These are phyloP conservation scores for Vigna trinervia DNA, from an alignment of 306 rosid genomes.

Conservation along the genomic window DNA sequence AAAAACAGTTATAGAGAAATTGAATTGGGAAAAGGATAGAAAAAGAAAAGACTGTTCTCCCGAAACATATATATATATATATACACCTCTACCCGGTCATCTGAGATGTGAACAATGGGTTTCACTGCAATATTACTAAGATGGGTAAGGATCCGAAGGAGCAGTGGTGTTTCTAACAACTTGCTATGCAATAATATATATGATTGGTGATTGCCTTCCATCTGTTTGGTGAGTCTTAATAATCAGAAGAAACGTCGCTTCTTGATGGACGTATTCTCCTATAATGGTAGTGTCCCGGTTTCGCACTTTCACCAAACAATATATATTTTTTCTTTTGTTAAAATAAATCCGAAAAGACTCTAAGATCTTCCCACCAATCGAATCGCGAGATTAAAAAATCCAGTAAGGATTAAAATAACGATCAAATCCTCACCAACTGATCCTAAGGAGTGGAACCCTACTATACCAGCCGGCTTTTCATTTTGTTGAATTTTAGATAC, in stretches of 20 bases:
- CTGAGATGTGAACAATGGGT: conserved; percentile 44
- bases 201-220: conserved; percentile 50
- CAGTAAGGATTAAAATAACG: conserved; percentile 30
- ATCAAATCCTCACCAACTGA: conserved; percentile 50
- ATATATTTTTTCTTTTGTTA: not conserved
- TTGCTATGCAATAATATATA: conserved; percentile 46
- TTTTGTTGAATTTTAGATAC: conserved; percentile 50
- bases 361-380: conserved; percentile 48
- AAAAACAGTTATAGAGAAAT: not conserved
- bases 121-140: conserved; percentile 45
- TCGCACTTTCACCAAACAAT: conserved; percentile 53
- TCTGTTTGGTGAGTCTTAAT: conserved; percentile 44
- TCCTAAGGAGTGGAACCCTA: conserved; percentile 51
- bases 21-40: not conserved
- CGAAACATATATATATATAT: not conserved
- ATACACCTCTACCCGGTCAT: conserved; percentile 6
- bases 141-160: conserved; percentile 46
- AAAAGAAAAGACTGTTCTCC: conserved; percentile 33
- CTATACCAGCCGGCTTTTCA: conserved; percentile 66
- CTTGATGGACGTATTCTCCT: conserved; percentile 49
- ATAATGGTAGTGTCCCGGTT: conserved; percentile 49
- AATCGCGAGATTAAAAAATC: conserved; percentile 34
- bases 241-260: conserved; percentile 57
- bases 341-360: conserved; percentile 26
- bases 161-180: conserved; percentile 47